Evolutionary conservation across 2,329 filamentous ascomycete genomes (phyloP).

Genomic region (Epicoccum nigrum): DNA sequence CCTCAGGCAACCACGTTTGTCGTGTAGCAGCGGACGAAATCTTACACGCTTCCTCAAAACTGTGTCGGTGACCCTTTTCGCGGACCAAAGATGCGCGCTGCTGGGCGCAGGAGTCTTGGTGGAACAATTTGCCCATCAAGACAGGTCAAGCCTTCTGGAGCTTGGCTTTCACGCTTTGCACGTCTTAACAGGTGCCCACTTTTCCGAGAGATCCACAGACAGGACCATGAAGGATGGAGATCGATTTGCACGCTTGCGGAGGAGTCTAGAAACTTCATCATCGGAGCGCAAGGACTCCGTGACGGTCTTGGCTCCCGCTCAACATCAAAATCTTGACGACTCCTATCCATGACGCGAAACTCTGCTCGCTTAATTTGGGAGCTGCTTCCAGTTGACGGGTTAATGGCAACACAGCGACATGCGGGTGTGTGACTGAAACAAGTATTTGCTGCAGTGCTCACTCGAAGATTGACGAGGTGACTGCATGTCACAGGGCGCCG

Average conservation of each 20-base stretch:
- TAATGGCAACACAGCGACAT: slow-evolving; percentile 1
- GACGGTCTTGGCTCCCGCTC: slow-evolving; percentile 10
- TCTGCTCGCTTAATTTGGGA: background rate
- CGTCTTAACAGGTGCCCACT: slow-evolving; percentile 8
- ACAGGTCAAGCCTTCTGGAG: slow-evolving; percentile 6
- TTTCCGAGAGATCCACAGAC: slow-evolving; percentile 7
- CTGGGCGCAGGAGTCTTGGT: background rate
- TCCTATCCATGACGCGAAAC: slow-evolving; percentile 1
- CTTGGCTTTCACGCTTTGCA: slow-evolving; percentile 12
- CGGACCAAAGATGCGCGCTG: background rate
- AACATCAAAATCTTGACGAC: slow-evolving; percentile 1
- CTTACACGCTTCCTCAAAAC: slow-evolving; percentile 7
- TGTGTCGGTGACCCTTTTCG: too few species aligned
- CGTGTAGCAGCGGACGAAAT: slow-evolving; percentile 13
- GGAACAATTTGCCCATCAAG: background rate
- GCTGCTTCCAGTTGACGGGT: slow-evolving; percentile 4
- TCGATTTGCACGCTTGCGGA: slow-evolving; percentile 7
- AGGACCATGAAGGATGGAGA: background rate
- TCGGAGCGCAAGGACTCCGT: slow-evolving; percentile 9
- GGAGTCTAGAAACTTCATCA: slow-evolving; percentile 1
- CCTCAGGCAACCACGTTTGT: slow-evolving; percentile 13
- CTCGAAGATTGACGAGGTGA: background rate
- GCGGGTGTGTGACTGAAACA: slow-evolving; percentile 2
- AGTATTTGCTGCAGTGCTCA: slow-evolving; percentile 3
- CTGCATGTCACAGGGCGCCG: background rate